These are phyloP conservation scores for Trichomonascaceae sp. DNA, from an alignment of 1,139 yeast genomes.

Conservation along the genomic window DNA sequence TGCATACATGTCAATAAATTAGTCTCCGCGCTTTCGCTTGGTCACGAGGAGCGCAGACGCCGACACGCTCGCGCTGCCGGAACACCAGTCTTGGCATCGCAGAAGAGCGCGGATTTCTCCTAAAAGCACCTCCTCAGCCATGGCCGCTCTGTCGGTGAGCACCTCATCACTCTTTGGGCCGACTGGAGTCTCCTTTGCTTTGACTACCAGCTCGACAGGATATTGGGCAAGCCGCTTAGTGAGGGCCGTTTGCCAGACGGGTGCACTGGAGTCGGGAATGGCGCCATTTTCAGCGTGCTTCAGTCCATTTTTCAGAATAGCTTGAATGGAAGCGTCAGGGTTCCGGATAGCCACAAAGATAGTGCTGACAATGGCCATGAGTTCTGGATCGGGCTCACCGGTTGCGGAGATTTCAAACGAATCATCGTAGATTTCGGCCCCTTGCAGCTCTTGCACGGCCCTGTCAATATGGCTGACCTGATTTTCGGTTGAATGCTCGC, in stretches of 20 bases:
- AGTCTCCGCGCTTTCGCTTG: slow-evolving; percentile 3
- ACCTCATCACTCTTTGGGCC: slow-evolving; percentile 9
- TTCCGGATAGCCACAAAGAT: slow-evolving; percentile 7
- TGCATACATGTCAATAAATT: slow-evolving; percentile 2
- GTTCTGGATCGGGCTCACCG: slow-evolving; percentile 16
- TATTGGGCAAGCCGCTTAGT: slow-evolving; percentile 13
- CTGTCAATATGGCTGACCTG: not conserved
- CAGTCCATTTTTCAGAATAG: slow-evolving; percentile 10
- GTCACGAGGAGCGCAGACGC: slow-evolving; percentile 4
- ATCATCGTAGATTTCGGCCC: slow-evolving; percentile 19
- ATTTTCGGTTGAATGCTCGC: slow-evolving; percentile 1
- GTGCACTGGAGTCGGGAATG: slow-evolving; percentile 11
- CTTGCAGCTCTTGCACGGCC: slow-evolving; percentile 7
- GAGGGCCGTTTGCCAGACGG: slow-evolving; percentile 10
- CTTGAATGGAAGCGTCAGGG: slow-evolving; percentile 7
- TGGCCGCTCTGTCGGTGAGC: slow-evolving; percentile 10
- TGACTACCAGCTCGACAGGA: slow-evolving; percentile 8
- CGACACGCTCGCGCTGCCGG: slow-evolving; percentile 6
- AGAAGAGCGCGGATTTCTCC: slow-evolving; percentile 17
- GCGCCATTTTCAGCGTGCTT: slow-evolving; percentile 11
- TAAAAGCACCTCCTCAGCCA: slow-evolving; percentile 16
- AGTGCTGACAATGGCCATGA: slow-evolving; percentile 7
- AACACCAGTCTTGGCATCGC: slow-evolving; percentile 11
- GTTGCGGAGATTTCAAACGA: slow-evolving; percentile 19
- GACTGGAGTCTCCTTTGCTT: slow-evolving; percentile 6